Evolutionary conservation across 257 asterid genomes (phyloP).

Genomic region (Gardenia jasminoides): DNA sequence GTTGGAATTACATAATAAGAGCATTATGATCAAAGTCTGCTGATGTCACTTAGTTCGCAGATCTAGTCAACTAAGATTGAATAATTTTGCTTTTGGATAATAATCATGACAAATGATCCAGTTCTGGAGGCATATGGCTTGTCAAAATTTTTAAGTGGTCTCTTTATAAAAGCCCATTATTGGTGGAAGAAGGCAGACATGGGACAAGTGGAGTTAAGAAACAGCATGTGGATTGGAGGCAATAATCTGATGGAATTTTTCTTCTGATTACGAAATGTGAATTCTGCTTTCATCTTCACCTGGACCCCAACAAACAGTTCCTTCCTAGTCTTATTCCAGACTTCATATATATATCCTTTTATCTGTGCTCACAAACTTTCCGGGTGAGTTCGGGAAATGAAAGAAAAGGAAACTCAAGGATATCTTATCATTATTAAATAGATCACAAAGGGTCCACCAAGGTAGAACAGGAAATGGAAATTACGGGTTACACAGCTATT

Average conservation of each 20-base stretch:
- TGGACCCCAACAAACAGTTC: background rate
- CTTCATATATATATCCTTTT: background rate
- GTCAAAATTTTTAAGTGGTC: background rate
- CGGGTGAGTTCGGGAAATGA: background rate
- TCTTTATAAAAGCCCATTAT: no score
- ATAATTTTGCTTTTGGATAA: background rate
- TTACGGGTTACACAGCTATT: background rate
- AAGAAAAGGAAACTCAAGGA: background rate
- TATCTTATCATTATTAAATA: no score
- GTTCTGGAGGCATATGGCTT: background rate
- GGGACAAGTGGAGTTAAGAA: no score
- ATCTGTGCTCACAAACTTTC: background rate
- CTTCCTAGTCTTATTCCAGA: background rate
- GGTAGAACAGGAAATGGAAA: background rate
- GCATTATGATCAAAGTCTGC: no score
- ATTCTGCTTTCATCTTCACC: no score
- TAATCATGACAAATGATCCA: no score
- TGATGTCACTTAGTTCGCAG: background rate
- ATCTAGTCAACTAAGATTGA: background rate
- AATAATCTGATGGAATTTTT: background rate
- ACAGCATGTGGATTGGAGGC: background rate
- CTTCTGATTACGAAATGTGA: no score
- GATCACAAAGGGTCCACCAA: background rate
- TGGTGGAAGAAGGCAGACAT: background rate
- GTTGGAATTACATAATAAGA: background rate